phyloP scores from a whole-genome alignment of 83 land plant species.

The Thuja plicata region DNA sequence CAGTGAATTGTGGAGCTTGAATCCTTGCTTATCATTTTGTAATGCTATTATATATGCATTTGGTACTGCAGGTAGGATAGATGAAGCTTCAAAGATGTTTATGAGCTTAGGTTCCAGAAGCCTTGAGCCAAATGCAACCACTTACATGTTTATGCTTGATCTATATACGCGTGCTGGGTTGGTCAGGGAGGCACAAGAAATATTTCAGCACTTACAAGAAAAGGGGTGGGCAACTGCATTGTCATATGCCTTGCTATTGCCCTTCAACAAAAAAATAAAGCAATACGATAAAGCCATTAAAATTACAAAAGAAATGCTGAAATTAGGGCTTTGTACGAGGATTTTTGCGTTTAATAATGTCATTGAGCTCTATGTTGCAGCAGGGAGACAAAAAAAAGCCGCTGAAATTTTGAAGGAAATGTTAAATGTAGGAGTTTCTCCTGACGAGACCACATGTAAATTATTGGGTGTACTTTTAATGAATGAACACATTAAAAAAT shows the following conservation, averaged over 20 bases:
- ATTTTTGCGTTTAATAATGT: conserved; percentile 65
- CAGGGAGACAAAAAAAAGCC: conserved; percentile 52
- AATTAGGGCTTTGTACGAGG: conserved; percentile 48
- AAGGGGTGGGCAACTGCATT: conserved; percentile 48
- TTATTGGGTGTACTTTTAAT: conserved; percentile 48
- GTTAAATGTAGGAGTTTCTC: conserved; percentile 35
- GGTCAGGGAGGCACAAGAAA: no score
- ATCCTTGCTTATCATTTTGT: conserved; percentile 12
- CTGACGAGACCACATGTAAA: conserved; percentile 62
- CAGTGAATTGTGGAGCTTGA: conserved; percentile 12
- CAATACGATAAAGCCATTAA: conserved; percentile 43
- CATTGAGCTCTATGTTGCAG: conserved; percentile 46
- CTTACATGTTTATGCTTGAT: conserved; percentile 53
- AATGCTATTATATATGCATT: conserved; percentile 25
- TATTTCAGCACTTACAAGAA: conserved; percentile 39
- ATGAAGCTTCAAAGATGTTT: conserved; percentile 20
- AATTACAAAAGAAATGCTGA: conserved; percentile 54
- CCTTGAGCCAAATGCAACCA: conserved; percentile 11
- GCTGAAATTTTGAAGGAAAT: conserved; percentile 46
- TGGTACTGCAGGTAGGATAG: conserved; percentile 24
- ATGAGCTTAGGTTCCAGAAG: conserved; percentile 15
- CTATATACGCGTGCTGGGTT: conserved; percentile 55
- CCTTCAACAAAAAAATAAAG: conserved; percentile 61
- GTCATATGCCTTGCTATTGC: conserved; percentile 74
- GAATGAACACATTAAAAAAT: conserved; percentile 49